Conservation (phyloP, 352 stramenopile genomes). For the Phytophthora sp. region DNA sequence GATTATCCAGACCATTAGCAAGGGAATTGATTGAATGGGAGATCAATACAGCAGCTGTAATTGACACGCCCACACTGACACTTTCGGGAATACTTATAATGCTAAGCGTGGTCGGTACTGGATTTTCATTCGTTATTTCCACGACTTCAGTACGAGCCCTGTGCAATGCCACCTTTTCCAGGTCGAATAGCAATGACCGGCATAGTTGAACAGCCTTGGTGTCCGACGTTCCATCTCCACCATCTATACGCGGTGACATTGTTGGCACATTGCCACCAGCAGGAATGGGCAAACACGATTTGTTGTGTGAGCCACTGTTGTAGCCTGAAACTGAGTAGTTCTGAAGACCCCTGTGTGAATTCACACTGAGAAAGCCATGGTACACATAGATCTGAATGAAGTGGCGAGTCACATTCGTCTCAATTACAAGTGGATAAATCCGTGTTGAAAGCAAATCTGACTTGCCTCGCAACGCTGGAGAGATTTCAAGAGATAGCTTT, state of each 20-base stretch:
- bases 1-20: neutral
- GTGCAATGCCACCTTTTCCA: constrained; percentile 46
- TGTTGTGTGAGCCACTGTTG: neutral
- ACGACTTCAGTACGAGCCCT: constrained; percentile 39
- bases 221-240: constrained; percentile 4
- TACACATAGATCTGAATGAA: constrained; percentile 41
- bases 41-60: constrained; percentile 21
- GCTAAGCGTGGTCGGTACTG: constrained; percentile 36
- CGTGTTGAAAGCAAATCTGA: constrained; percentile 8
- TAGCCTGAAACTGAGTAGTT: constrained; percentile 28
- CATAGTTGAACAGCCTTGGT: constrained; percentile 36
- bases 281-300: constrained; percentile 17
- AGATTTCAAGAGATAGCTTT: constrained; percentile 36
- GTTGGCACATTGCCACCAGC: constrained; percentile 10
- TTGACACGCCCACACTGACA: constrained; percentile 27
- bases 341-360: constrained; percentile 32
- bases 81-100: constrained; percentile 20
- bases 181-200: constrained; percentile 45
- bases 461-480: constrained; percentile 5
- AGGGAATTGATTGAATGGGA: neutral
- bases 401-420: constrained; percentile 51
- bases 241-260: constrained; percentile 18
- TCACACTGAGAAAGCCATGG: constrained; percentile 39
- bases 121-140: constrained; percentile 55
- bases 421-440: constrained; percentile 36